phyloP scores from a whole-genome alignment of 1,284 basidiomycete genomes.

The Trichosporon sp. region DNA sequence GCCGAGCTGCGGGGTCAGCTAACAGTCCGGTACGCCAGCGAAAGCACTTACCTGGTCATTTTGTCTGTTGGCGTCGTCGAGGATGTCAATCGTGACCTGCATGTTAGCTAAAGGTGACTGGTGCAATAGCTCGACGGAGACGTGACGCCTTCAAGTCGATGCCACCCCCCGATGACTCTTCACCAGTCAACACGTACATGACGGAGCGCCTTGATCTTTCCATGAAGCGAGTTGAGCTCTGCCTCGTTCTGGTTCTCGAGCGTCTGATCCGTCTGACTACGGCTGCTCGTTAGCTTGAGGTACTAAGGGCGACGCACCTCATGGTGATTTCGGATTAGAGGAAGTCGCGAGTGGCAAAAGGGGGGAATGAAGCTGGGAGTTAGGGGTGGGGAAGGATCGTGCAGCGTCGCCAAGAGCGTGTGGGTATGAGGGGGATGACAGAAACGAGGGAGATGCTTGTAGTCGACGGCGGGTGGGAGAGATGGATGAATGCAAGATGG shows the following conservation, averaged over 20 bases:
- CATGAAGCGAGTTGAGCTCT: slow-evolving; percentile 52
- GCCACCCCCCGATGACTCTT: too few species aligned
- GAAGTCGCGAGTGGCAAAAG: slow-evolving; percentile 7
- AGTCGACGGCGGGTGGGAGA: neutral
- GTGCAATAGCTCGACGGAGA: too few species aligned
- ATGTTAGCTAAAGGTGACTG: too few species aligned
- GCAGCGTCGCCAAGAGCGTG: neutral
- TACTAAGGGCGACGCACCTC: neutral
- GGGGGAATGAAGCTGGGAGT: neutral
- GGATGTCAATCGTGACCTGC: slow-evolving; percentile 56
- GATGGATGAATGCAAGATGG: slow-evolving; percentile 16
- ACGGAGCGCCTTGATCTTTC: slow-evolving; percentile 55
- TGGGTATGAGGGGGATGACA: neutral
- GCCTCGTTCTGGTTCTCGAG: slow-evolving; percentile 58
- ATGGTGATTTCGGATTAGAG: neutral
- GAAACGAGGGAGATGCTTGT: neutral
- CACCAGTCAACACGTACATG: slow-evolving; percentile 23
- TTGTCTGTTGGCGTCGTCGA: slow-evolving; percentile 52
- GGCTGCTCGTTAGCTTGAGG: slow-evolving; percentile 19
- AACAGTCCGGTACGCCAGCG: too few species aligned
- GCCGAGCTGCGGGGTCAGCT: slow-evolving; percentile 28
- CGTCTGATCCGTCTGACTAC: slow-evolving; percentile 53
- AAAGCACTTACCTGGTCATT: slow-evolving; percentile 49
- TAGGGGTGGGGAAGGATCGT: neutral
- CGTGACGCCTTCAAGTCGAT: too few species aligned